Evolutionary conservation across 768 basidiomycete genomes (phyloP).

Genomic region (Lentinula guzmanii): DNA sequence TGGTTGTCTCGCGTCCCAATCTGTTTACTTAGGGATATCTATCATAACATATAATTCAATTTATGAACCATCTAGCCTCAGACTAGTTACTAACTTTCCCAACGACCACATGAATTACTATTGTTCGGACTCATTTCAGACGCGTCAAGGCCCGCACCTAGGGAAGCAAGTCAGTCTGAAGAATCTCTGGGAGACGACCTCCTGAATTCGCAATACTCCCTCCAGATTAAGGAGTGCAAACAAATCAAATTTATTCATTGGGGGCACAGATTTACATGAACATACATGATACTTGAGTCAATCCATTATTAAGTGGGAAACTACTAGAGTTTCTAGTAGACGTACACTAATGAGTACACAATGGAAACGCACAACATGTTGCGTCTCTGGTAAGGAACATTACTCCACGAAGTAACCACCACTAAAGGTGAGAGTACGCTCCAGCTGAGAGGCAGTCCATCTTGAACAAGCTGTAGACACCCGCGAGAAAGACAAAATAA

Average conservation of each 20-base stretch:
- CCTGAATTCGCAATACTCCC: no score
- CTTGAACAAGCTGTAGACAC: conserved; percentile 1
- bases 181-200: no score
- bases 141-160: no score
- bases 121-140: not conserved
- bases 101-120: no score
- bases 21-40: not conserved
- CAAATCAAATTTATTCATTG: no score
- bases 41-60: not conserved
- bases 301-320: no score
- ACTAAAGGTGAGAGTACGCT: not conserved
- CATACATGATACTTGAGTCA: no score
- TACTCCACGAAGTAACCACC: not conserved
- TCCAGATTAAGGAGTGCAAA: no score
- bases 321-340: no score
- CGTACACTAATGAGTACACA: no score
- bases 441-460: not conserved
- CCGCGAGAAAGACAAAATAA: not conserved
- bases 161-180: no score
- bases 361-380: not conserved
- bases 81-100: not conserved
- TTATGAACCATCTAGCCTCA: not conserved
- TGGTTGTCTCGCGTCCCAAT: not conserved
- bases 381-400: conserved; percentile 1
- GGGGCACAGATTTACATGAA: no score